These are phyloP conservation scores for Umbelopsis ramanniana DNA, from an alignment of 192 early-diverging fungal species.

Conservation along the genomic window DNA sequence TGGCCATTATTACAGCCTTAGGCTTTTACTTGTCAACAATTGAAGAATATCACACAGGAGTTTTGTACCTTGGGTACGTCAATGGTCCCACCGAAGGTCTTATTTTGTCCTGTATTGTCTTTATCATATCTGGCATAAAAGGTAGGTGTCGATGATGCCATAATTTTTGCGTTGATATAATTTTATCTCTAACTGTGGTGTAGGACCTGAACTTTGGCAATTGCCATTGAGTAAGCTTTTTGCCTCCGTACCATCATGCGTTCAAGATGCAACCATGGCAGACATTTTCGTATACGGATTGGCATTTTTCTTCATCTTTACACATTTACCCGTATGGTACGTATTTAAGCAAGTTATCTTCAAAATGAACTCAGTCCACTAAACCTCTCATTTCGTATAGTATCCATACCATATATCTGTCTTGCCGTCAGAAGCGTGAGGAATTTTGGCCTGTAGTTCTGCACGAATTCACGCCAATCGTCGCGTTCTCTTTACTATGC, in stretches of 20 bases:
- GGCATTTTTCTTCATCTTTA: slow-evolving; percentile 48
- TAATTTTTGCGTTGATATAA: slow-evolving; percentile 8
- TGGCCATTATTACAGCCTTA: slow-evolving; percentile 68
- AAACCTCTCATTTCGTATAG: slow-evolving; percentile 20
- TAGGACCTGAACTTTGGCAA: slow-evolving; percentile 45
- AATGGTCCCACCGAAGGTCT: slow-evolving; percentile 90
- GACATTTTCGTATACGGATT: slow-evolving; percentile 38
- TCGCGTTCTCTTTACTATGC: slow-evolving; percentile 58
- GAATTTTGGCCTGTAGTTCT: slow-evolving; percentile 56
- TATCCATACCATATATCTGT: slow-evolving; percentile 50
- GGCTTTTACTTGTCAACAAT: slow-evolving; percentile 88
- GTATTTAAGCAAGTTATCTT: neutral
- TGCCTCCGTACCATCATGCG: slow-evolving; percentile 22
- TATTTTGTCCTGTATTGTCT: slow-evolving; percentile 66
- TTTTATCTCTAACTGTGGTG: neutral
- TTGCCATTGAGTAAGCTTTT: slow-evolving; percentile 29
- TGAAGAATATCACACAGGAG: slow-evolving; percentile 90
- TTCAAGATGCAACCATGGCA: slow-evolving; percentile 30
- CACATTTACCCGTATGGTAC: slow-evolving; percentile 63
- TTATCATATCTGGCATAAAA: slow-evolving; percentile 71
- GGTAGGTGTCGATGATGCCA: slow-evolving; percentile 36
- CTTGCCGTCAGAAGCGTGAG: slow-evolving; percentile 54
- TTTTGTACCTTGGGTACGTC: slow-evolving; percentile 80
- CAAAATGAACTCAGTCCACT: neutral
- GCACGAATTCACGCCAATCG: slow-evolving; percentile 61